Conservation (phyloP, 805 yeast species). For the Metschnikowia anglica region DNA sequence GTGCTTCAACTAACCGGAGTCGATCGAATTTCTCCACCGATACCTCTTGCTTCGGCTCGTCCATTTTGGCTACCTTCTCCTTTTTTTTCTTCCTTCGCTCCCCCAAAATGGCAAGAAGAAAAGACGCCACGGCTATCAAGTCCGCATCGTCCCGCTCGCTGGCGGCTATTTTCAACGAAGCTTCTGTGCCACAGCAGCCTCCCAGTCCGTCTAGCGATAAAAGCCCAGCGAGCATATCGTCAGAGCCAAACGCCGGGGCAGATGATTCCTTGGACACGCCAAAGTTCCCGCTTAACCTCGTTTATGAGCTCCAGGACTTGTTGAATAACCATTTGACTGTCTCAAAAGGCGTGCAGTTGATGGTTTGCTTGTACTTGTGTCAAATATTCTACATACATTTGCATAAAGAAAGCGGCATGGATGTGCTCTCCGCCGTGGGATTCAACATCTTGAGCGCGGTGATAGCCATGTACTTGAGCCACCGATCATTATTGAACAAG, state of each 20-base stretch:
- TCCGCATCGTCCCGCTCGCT: slow-evolving; percentile 19
- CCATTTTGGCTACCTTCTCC: neutral
- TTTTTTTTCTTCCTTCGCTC: slow-evolving; percentile 5
- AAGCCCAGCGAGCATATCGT: neutral
- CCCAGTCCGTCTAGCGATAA: neutral
- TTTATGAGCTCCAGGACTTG: slow-evolving; percentile 39
- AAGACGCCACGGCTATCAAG: slow-evolving; percentile 9
- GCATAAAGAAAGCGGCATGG: slow-evolving; percentile 20
- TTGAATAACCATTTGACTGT: slow-evolving; percentile 34
- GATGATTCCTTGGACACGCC: slow-evolving; percentile 10
- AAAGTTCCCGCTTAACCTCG: slow-evolving; percentile 17
- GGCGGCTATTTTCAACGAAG: slow-evolving; percentile 18
- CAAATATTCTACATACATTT: slow-evolving; percentile 33
- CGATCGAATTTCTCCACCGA: neutral
- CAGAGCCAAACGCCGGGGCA: slow-evolving; percentile 3
- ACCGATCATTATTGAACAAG: slow-evolving; percentile 22
- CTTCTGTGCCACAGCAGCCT: slow-evolving; percentile 6
- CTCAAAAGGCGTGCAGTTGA: slow-evolving; percentile 32
- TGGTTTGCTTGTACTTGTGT: slow-evolving; percentile 29
- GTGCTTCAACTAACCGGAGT: no score
- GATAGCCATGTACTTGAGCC: slow-evolving; percentile 30
- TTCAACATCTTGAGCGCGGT: slow-evolving; percentile 37
- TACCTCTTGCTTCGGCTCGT: neutral
- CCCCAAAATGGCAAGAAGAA: slow-evolving; percentile 19
- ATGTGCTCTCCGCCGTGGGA: slow-evolving; percentile 23